Evolutionary conservation across 2,329 filamentous ascomycete genomes (phyloP).

Genomic region (Xylogone sp.): DNA sequence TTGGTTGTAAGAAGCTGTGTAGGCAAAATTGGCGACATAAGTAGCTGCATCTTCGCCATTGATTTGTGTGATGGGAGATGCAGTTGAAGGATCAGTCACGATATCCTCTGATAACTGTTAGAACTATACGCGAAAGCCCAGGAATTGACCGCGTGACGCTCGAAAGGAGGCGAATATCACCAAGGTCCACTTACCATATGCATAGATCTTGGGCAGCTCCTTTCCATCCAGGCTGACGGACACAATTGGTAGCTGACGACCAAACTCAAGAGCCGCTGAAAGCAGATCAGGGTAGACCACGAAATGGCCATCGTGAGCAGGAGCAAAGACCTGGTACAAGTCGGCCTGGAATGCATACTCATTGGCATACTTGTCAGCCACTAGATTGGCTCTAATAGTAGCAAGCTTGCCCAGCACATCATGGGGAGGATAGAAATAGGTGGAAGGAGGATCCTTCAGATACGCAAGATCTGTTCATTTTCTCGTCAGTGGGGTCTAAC

Average conservation of each 20-base stretch:
- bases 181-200: conserved; percentile 34
- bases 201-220: conserved; percentile 53
- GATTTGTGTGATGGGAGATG: conserved; percentile 48
- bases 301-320: conserved; percentile 64
- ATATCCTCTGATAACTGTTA: conserved; percentile 32
- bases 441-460: conserved; percentile 46
- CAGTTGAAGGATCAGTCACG: conserved; percentile 34
- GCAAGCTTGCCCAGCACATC: conserved; percentile 45
- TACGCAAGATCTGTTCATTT: conserved; percentile 18
- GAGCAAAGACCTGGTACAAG: conserved; percentile 48
- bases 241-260: conserved; percentile 46
- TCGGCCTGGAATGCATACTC: conserved; percentile 54
- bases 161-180: not conserved
- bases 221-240: conserved; percentile 59
- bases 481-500: not conserved
- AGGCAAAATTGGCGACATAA: conserved; percentile 43
- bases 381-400: conserved; percentile 39
- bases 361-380: conserved; percentile 39
- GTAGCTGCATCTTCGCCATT: conserved; percentile 51
- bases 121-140: not conserved
- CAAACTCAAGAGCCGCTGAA: conserved; percentile 46
- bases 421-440: conserved; percentile 44
- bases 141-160: not conserved
- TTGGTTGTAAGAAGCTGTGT: conserved; percentile 31
- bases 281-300: conserved; percentile 50